phyloP scores from a whole-genome alignment of 2,329 filamentous ascomycete genomes.

The Cadophora malorum region DNA sequence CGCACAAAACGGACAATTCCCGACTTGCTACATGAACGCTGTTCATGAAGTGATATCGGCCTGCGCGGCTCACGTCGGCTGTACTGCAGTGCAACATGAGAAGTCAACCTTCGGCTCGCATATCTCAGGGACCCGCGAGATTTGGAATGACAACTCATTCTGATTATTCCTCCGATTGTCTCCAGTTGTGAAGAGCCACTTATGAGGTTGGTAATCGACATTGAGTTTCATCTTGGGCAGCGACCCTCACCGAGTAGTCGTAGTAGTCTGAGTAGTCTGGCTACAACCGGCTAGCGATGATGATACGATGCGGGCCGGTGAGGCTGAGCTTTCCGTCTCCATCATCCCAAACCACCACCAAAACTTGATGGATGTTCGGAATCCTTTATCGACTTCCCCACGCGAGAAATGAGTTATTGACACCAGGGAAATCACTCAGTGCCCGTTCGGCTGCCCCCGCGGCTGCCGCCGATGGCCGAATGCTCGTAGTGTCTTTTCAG shows the following conservation, averaged over 20 bases:
- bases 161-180: neutral
- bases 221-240: neutral
- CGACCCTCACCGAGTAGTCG: constrained; percentile 8
- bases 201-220: neutral
- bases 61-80: neutral
- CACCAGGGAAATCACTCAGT: neutral
- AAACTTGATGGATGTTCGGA: neutral
- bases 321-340: constrained; percentile 6
- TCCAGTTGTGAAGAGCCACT: neutral
- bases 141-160: constrained; percentile 8
- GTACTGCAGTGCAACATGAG: neutral
- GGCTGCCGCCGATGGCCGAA: constrained; percentile 17
- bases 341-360: neutral
- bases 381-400: neutral
- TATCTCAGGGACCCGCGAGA: neutral
- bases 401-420: neutral
- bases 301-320: neutral
- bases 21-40: neutral
- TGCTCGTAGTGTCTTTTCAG: neutral
- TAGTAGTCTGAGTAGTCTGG: neutral
- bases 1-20: neutral
- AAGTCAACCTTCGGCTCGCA: neutral
- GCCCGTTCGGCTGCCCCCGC: constrained; percentile 11
- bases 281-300: constrained; percentile 1
- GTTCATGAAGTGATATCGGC: neutral